Base-by-base conservation (phyloP, 805 yeast genomes). In the Torulaspora franciscae region DNA sequence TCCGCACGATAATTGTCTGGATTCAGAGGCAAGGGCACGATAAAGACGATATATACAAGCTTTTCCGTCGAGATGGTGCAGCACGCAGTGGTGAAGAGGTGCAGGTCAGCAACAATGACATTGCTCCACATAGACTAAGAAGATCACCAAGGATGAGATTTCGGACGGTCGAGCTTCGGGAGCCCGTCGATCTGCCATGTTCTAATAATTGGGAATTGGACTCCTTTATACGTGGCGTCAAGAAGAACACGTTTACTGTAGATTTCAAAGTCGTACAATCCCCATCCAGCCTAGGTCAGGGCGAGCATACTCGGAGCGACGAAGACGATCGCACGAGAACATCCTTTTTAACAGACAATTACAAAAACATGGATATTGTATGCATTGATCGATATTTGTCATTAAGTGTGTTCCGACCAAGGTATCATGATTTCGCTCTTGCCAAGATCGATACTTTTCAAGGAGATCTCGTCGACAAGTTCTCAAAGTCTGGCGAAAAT, bases 311-410 rank as follows among this genome's bases (percentile, higher is more conserved):
- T 13, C 15, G 27, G 25, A 32, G 32, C 26, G 37, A 13, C 15
- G 49, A 37, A 23, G 47, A 40, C 8, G 55, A 42, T 14, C 49
- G 40, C 2, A 45, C 51, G n/a, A 33, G 48, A 29, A 47, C 55
- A 2, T 48, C 61, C 7, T 59, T 58, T 46, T 39, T 60, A 7
- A 54, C 64, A 7, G 59, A 57, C 33, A 51, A 40, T 23, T 58
- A 61, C 28, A 54, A 48, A 23, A 44, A 48, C 28, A 50, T 61
- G 60, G 56, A 52, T 24, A 54, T 61, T 25, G 40, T 57, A 9
- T 42, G 54, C 37, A 49, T 59, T 33, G 63, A 59, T 42, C 40
- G 51, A 11, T 50, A 47, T 41, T 38, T 51, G 27, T 46, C 45
- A 6, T 40, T 56, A 1, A 47, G 47, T 10, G 50, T 51, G 3